A percentile compares a stretch with the other conserved stretches of the same genome.
Evolutionary conservation across 768 basidiomycete species (phyloP).

Genomic region (Antrodiella citrinella): DNA sequence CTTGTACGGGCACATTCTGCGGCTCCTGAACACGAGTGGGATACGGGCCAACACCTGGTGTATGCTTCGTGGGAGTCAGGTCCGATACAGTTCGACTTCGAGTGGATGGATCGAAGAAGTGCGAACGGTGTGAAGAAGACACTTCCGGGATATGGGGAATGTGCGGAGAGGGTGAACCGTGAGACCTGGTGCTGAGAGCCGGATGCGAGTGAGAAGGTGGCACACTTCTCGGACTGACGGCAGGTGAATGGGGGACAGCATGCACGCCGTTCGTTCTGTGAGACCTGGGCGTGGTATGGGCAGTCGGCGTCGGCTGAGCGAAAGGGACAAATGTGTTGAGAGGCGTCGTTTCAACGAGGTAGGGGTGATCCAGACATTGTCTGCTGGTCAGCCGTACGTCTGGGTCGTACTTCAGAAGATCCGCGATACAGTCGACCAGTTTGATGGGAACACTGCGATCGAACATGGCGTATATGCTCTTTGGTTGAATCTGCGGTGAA

Average conservation of each 20-base stretch:
- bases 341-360: constrained; percentile 73
- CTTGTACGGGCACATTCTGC: background rate
- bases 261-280: constrained; percentile 15
- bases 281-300: background rate
- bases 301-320: constrained; percentile 8
- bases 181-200: constrained; percentile 25
- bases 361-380: constrained; percentile 83
- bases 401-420: constrained; percentile 90
- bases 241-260: constrained; percentile 18
- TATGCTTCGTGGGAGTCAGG: constrained; percentile 22
- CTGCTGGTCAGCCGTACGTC: constrained; percentile 76
- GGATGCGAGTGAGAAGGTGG: constrained; percentile 46
- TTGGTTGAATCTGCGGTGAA: constrained; percentile 48
- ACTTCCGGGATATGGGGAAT: constrained; percentile 37
- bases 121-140: constrained; percentile 43
- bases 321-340: constrained; percentile 60
- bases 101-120: constrained; percentile 35
- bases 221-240: constrained; percentile 30
- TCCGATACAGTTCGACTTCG: constrained; percentile 9
- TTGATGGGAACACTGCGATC: constrained; percentile 69
- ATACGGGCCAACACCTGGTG: constrained; percentile 20
- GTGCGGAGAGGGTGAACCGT: constrained; percentile 31
- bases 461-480: constrained; percentile 65
- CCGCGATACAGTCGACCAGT: constrained; percentile 85
- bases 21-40: constrained; percentile 7